Evolutionary conservation across 1,139 yeast genomes (phyloP).

Genomic region (Saccharomyces hybrid): DNA sequence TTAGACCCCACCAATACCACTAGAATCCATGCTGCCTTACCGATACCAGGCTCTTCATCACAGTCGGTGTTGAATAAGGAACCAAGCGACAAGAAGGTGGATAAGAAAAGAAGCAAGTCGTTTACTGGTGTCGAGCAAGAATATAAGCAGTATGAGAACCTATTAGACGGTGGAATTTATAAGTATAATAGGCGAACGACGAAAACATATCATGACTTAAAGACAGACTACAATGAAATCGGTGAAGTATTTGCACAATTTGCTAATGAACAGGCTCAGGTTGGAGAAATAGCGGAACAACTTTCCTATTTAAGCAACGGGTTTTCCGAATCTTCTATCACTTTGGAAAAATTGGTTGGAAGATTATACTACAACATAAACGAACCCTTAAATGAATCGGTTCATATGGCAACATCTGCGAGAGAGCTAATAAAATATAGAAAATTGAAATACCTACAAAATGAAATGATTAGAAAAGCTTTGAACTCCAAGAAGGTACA

Average conservation of each 20-base stretch:
- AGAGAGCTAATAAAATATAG: constrained; percentile 64
- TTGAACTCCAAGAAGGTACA: constrained; percentile 27
- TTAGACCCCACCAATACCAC: constrained; percentile 45
- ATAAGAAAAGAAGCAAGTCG: constrained; percentile 34
- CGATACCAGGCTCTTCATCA: constrained; percentile 34
- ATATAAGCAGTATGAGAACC: constrained; percentile 49
- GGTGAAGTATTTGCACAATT: constrained; percentile 37
- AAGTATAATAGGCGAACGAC: constrained; percentile 60
- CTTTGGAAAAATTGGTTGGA: constrained; percentile 61
- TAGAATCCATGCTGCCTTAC: constrained; percentile 55
- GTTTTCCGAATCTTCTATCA: constrained; percentile 62
- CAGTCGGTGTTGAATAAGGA: not conserved
- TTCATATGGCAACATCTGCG: constrained; percentile 63
- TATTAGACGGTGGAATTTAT: constrained; percentile 52
- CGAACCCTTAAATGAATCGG: constrained; percentile 80
- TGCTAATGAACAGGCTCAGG: constrained; percentile 57
- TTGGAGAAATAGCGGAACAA: constrained; percentile 33
- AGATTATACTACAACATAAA: constrained; percentile 65
- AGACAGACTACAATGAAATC: constrained; percentile 35
- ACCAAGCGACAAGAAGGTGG: constrained; percentile 12
- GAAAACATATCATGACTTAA: constrained; percentile 54
- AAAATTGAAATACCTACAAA: constrained; percentile 60
- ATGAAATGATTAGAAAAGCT: constrained; percentile 38
- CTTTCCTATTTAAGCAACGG: constrained; percentile 76
- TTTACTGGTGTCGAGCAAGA: constrained; percentile 31